Evolutionary conservation across 2,329 filamentous ascomycete species (phyloP).

Genomic region (Magnaporthiopsis rhizophila): DNA sequence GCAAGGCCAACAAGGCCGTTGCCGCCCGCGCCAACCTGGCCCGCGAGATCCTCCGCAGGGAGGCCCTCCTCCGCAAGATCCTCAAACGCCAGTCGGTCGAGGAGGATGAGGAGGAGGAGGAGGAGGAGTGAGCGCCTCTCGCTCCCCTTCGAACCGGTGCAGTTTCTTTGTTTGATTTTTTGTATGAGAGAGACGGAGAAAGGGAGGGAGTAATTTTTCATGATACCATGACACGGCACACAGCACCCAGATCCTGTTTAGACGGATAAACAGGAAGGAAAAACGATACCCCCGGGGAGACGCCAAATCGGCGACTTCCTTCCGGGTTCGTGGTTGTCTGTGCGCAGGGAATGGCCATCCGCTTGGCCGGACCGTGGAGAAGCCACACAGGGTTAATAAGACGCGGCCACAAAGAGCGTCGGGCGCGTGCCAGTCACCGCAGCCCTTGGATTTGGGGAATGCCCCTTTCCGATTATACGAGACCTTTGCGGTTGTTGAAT

Average conservation of each 20-base stretch:
- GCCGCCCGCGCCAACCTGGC: slow-evolving; percentile 1
- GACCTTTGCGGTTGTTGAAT: background rate
- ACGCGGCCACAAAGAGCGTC: background rate
- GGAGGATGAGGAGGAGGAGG: slow-evolving; percentile 1
- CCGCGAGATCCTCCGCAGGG: slow-evolving; percentile 5
- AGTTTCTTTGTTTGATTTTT: background rate
- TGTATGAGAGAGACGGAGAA: too few species aligned
- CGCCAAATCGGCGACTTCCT: too few species aligned
- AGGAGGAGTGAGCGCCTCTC: background rate
- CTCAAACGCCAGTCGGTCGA: slow-evolving; percentile 2
- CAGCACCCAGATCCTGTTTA: background rate
- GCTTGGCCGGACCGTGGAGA: background rate
- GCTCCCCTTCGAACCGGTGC: too few species aligned
- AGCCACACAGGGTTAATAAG: background rate
- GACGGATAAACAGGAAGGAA: background rate
- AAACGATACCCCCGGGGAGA: background rate
- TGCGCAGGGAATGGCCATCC: background rate
- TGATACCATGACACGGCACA: background rate
- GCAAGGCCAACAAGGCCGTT: background rate
- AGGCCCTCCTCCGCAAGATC: slow-evolving; percentile 7
- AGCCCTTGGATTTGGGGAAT: background rate
- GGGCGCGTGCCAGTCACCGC: background rate
- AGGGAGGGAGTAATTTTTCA: background rate
- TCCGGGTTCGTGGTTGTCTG: background rate
- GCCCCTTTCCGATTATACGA: background rate